Percentiles rank a stretch among this genome's conserved stretches.
Evolutionary conservation across 75 land plant species (phyloP).

Genomic region (Isoetes taiwanensis): DNA sequence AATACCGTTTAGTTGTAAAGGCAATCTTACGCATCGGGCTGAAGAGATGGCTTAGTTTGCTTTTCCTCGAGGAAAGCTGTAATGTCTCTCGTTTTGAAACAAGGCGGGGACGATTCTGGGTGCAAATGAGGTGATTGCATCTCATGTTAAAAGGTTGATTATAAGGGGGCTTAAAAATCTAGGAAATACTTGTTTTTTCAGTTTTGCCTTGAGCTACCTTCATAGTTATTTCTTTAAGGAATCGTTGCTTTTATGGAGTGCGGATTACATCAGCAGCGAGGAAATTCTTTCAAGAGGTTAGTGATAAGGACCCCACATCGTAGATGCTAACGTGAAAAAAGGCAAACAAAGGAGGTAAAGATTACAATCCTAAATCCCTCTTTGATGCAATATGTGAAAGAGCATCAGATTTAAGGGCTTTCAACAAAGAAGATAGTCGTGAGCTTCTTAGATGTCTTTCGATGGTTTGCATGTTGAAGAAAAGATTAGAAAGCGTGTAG

Average conservation of each 20-base stretch:
- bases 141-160: conserved; percentile 13
- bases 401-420: conserved; percentile 77
- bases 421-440: conserved; percentile 91
- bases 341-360: conserved; percentile 13
- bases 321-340: too few relatives aligned
- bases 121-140: too few relatives aligned
- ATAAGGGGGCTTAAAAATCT: conserved; percentile 64
- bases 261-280: conserved; percentile 46
- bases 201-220: conserved; percentile 75
- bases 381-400: conserved; percentile 63
- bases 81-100: too few relatives aligned
- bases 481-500: too few relatives aligned
- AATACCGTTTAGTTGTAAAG: too few relatives aligned
- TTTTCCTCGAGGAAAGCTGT: too few relatives aligned
- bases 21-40: too few relatives aligned
- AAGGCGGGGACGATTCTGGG: too few relatives aligned
- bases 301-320: neutral
- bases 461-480: conserved; percentile 70
- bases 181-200: conserved; percentile 95
- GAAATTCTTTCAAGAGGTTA: conserved; percentile 46
- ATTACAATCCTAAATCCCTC: conserved; percentile 38
- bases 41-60: too few relatives aligned
- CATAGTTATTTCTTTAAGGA: conserved; percentile 41
- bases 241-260: conserved; percentile 20
- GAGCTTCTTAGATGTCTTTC: conserved; percentile 72